A percentile compares a stretch with the other conserved stretches of the same genome.
Evolutionary conservation across 441 rosid genomes (phyloP).

Genomic region (Cnidoscolus chayamansa): DNA sequence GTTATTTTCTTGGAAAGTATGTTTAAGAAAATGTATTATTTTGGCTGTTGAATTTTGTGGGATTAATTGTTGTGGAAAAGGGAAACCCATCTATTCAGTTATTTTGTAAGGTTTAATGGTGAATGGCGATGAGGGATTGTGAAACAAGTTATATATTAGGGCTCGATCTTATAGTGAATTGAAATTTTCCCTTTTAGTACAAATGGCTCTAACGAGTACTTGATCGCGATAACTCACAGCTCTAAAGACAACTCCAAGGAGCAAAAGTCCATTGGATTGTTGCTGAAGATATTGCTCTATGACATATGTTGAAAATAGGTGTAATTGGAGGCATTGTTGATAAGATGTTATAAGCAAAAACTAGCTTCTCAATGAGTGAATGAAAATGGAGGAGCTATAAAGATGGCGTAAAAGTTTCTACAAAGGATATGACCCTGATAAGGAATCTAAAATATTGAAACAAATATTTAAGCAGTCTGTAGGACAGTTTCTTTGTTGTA

Average conservation of each 20-base stretch:
- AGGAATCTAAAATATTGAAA: slow-evolving; percentile 1
- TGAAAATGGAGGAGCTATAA: background rate
- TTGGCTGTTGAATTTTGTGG: background rate
- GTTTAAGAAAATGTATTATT: background rate
- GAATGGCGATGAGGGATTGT: background rate
- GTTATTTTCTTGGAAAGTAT: background rate
- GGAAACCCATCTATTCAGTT: background rate
- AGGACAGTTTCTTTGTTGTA: background rate
- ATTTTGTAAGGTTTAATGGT: background rate
- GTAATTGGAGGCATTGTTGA: background rate
- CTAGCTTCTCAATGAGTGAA: background rate
- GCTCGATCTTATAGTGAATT: background rate
- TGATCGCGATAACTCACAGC: too few relatives aligned
- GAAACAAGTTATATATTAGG: background rate
- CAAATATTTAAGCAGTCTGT: background rate
- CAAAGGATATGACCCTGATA: background rate
- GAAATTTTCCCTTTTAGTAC: too few relatives aligned
- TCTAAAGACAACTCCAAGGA: too few relatives aligned
- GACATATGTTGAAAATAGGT: background rate
- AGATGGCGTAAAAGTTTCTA: background rate
- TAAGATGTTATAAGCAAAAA: background rate
- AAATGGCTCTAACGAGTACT: too few relatives aligned
- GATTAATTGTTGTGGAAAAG: slow-evolving; percentile 7
- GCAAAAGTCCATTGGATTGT: background rate
- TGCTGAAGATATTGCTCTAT: background rate